Base-by-base conservation (phyloP, 495 filamentous ascomycete species). In the Astrothelium macrocarpum region DNA sequence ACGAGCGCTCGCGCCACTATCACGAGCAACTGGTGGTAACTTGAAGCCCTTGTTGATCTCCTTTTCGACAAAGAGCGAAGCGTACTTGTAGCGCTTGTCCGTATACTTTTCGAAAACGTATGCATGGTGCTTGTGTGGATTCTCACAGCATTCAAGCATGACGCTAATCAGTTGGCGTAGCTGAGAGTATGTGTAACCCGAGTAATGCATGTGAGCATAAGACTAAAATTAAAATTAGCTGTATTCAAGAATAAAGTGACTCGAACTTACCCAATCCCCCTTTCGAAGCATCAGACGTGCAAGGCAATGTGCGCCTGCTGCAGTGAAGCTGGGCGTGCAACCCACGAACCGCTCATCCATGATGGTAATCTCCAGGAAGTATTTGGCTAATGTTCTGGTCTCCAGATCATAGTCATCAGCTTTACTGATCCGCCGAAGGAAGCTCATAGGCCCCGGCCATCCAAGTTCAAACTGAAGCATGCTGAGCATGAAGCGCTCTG, bases 271-370 rank as follows among this genome's bases (percentile, higher is more conserved):
- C 94, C 94, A 98, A 63, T 83, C 81, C 65, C 93, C 94, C 77
- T 95, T 96, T 69, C 82, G 82, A 43, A 97, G 74, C 81, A 97
- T 90, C 68, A 91, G 73, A 58, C 94, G 86, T n/a, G 94, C 87
- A 23, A 97, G 80, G 73, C 90, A 96, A 74, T 97, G 95, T 45
- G 94, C 91, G 14, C 90, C 95, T 43, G 95, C 94, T 53, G 95
- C 88, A 29, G 89, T 75, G 74, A 88, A 97, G 80, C 92, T 97
- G 5, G 94, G 88, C 46, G 90, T 88, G 71, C 85, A 89, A 53
- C 86, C 89, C 46, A 98, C 91, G 71, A 97, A 97, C 29, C 93
- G 87, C 79, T 97, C 94, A 74, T 97, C 94, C 91, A 98, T 96
- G 74, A 97, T 87, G 45, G 90, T 94, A 46, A 97, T 80, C 73